Conservation (phyloP, 2,329 filamentous ascomycete genomes). For the Cladosporium sphaerospermum region DNA sequence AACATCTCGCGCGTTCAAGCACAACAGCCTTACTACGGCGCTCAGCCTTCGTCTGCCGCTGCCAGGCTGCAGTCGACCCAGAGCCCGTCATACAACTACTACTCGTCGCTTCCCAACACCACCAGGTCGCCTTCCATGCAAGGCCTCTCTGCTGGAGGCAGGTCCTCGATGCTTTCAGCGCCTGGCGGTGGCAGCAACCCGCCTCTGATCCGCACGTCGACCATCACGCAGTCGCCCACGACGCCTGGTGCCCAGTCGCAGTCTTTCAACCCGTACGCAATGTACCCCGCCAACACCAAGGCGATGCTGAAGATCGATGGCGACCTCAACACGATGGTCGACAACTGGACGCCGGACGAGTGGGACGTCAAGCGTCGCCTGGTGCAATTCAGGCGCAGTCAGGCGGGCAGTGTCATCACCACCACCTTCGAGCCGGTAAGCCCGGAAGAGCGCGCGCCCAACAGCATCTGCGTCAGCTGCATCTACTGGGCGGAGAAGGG, state of each 20-base stretch:
- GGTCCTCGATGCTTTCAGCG: constrained; percentile 37
- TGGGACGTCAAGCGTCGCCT: constrained; percentile 72
- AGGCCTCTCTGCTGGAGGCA: constrained; percentile 20
- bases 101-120: constrained; percentile 16
- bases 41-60: constrained; percentile 18
- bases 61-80: constrained; percentile 29
- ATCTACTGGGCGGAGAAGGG: constrained; percentile 93
- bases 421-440: constrained; percentile 74
- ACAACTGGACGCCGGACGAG: constrained; percentile 78
- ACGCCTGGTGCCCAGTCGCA: constrained; percentile 36
- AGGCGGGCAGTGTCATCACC: constrained; percentile 74
- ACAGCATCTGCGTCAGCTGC: constrained; percentile 93
- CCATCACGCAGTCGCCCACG: constrained; percentile 51
- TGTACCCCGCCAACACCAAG: constrained; percentile 67
- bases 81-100: constrained; percentile 29
- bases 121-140: constrained; percentile 26
- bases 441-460: constrained; percentile 69
- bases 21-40: constrained; percentile 23
- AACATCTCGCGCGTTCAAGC: constrained; percentile 20
- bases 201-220: constrained; percentile 61
- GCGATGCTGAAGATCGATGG: constrained; percentile 79
- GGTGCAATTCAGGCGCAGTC: constrained; percentile 79
- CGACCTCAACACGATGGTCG: constrained; percentile 76
- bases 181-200: constrained; percentile 46
- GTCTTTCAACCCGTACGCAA: constrained; percentile 68